Evolutionary conservation across 768 basidiomycete species (phyloP).

Genomic region (Panaeolus papilionaceus): DNA sequence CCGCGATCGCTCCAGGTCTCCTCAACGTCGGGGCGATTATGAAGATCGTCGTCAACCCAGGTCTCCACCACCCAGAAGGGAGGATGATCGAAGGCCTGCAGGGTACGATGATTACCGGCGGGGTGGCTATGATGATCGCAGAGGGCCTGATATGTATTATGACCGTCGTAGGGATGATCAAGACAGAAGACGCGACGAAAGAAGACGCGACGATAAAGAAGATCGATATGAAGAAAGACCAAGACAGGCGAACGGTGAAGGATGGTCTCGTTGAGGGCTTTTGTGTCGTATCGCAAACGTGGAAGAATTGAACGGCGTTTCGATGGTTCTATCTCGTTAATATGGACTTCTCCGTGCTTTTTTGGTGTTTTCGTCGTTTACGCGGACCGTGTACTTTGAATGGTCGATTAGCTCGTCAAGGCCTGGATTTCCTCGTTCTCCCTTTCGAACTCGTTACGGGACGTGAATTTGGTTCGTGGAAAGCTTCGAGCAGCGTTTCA

Average conservation of each 20-base stretch:
- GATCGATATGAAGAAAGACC: conserved; percentile 82
- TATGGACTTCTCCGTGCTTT: conserved; percentile 53
- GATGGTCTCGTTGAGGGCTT: conserved; percentile 72
- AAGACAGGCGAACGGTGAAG: conserved; percentile 80
- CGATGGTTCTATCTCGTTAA: conserved; percentile 49
- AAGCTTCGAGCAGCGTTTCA: conserved; percentile 12
- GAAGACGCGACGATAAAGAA: conserved; percentile 85
- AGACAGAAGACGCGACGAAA: conserved; percentile 74
- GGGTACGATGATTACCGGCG: conserved; percentile 92
- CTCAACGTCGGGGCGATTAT: conserved; percentile 71
- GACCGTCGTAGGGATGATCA: conserved; percentile 85
- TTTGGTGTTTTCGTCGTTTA: conserved; percentile 60
- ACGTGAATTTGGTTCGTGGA: conserved; percentile 14
- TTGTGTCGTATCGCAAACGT: conserved; percentile 38
- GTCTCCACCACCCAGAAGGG: conserved; percentile 83
- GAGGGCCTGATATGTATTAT: conserved; percentile 86
- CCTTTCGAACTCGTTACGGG: neutral
- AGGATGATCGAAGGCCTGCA: conserved; percentile 89
- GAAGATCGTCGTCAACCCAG: conserved; percentile 80
- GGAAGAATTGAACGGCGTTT: conserved; percentile 44
- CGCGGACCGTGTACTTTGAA: conserved; percentile 61
- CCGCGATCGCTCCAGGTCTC: conserved; percentile 86
- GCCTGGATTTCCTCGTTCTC: conserved; percentile 17
- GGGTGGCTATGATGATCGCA: conserved; percentile 83
- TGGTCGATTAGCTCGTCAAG: conserved; percentile 32